These are phyloP conservation scores for Microcos paniculata DNA, from an alignment of 345 rosid species.

Conservation along the genomic window DNA sequence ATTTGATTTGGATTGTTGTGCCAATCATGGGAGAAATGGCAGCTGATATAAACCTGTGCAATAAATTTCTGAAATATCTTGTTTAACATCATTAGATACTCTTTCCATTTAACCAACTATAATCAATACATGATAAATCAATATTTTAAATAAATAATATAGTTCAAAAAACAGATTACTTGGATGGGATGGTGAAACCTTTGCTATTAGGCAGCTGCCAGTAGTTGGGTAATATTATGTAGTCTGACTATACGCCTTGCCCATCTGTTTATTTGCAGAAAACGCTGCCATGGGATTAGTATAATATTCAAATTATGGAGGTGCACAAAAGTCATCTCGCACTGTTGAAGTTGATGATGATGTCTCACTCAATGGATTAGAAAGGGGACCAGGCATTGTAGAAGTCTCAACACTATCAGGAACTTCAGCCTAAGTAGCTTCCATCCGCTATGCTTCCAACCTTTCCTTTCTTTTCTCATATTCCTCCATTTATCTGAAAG, in stretches of 20 bases:
- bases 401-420: constrained; percentile 32
- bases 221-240: constrained; percentile 29
- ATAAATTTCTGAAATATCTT: too few relatives aligned
- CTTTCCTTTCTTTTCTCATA: constrained; percentile 73
- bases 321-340: constrained; percentile 29
- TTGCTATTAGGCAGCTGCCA: constrained; percentile 27
- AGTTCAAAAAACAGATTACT: constrained; percentile 21
- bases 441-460: constrained; percentile 67
- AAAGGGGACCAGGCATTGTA: constrained; percentile 37
- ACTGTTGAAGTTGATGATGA: constrained; percentile 20
- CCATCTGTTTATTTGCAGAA: constrained; percentile 52
- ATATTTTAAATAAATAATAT: too few relatives aligned
- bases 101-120: too few relatives aligned
- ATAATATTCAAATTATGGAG: constrained; percentile 68
- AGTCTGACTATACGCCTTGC: constrained; percentile 24
- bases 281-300: constrained; percentile 82
- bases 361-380: constrained; percentile 65
- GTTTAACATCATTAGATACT: too few relatives aligned
- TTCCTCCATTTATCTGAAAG: constrained; percentile 56
- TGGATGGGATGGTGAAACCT: constrained; percentile 30
- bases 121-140: too few relatives aligned
- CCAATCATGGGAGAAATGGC: too few relatives aligned
- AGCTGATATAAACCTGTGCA: too few relatives aligned
- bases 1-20: too few relatives aligned
- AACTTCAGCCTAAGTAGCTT: constrained; percentile 53